Percentiles rank a stretch among this genome's conserved stretches.
phyloP scores from a whole-genome alignment of 352 stramenopile species.

The Saprolegnia diclina region DNA sequence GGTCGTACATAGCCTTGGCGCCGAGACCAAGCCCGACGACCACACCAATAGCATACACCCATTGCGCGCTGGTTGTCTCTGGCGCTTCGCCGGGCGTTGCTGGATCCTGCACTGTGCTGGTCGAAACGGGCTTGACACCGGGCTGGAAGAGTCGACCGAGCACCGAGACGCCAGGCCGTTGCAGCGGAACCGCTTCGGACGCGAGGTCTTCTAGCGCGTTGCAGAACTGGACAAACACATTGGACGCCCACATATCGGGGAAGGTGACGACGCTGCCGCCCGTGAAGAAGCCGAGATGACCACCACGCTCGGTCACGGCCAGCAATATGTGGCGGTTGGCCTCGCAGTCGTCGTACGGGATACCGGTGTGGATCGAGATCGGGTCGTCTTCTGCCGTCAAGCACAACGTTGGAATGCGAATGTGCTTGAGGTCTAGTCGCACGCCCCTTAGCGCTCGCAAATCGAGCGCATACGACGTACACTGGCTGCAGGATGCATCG shows the following conservation, averaged over 20 bases:
- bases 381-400: constrained; percentile 49
- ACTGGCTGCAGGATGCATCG: constrained; percentile 32
- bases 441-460: not conserved
- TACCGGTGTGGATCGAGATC: constrained; percentile 37
- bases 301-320: constrained; percentile 50
- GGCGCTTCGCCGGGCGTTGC: not conserved
- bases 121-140: not conserved
- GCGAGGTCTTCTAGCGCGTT: constrained; percentile 10
- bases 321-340: constrained; percentile 58
- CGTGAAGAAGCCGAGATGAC: constrained; percentile 68
- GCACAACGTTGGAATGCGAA: constrained; percentile 41
- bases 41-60: not conserved
- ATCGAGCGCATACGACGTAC: too few relatives aligned
- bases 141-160: not conserved
- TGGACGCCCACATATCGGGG: constrained; percentile 16
- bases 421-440: constrained; percentile 30
- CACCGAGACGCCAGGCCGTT: not conserved
- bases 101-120: not conserved
- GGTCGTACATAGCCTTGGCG: not conserved
- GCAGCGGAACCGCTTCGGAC: not conserved
- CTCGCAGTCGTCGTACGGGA: constrained; percentile 31
- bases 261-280: constrained; percentile 16
- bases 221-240: constrained; percentile 18
- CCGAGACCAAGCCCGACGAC: not conserved
- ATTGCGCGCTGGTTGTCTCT: not conserved